Evolutionary conservation across 306 rosid species (phyloP).

Genomic region (Cicer chorassanicum): DNA sequence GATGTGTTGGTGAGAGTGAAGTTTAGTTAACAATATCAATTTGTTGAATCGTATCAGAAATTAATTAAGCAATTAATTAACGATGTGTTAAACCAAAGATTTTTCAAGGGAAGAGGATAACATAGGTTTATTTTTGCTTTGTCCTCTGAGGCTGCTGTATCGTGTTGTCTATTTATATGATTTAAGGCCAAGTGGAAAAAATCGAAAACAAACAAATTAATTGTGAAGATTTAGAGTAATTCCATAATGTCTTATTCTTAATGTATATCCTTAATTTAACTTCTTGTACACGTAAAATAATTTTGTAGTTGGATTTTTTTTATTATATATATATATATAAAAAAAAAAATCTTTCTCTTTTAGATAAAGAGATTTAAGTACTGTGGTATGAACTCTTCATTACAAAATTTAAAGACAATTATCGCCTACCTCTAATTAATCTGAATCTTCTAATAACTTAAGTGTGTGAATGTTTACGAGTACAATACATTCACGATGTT

Average conservation of each 20-base stretch:
- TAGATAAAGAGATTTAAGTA: background rate
- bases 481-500: too few relatives aligned
- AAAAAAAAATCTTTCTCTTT: too few relatives aligned
- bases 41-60: conserved; percentile 19
- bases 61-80: background rate
- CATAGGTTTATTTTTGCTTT: conserved; percentile 39
- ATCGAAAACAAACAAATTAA: conserved; percentile 43
- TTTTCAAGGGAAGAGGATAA: conserved; percentile 14
- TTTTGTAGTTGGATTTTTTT: background rate
- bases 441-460: too few relatives aligned
- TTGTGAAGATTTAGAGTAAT: conserved; percentile 10
- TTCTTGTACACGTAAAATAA: conserved; percentile 22
- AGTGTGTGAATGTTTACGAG: too few relatives aligned
- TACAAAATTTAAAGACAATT: too few relatives aligned
- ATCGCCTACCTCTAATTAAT: too few relatives aligned
- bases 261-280: background rate
- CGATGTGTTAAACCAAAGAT: background rate
- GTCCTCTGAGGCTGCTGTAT: conserved; percentile 46
- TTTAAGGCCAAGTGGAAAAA: conserved; percentile 19
- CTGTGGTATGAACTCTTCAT: too few relatives aligned
- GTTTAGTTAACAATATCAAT: background rate
- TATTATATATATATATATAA: too few relatives aligned
- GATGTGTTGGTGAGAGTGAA: background rate
- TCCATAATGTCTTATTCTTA: background rate
- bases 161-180: conserved; percentile 39